phyloP scores from a whole-genome alignment of 2,329 filamentous ascomycete species.

The Talaromyces sp. region DNA sequence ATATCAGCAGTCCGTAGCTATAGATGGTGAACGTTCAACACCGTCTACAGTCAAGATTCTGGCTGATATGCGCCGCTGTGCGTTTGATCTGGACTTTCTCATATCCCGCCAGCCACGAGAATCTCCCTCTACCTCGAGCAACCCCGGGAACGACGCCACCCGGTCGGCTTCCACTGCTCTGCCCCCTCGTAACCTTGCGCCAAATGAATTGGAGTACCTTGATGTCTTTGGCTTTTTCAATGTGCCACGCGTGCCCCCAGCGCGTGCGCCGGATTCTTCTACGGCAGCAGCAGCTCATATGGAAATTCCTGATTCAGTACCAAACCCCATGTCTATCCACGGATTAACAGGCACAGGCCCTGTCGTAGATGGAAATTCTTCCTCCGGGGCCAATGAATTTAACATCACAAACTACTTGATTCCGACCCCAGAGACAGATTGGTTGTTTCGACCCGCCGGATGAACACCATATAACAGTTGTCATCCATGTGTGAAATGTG shows the following conservation, averaged over 20 bases:
- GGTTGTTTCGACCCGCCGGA: constrained; percentile 41
- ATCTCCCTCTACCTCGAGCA: constrained; percentile 39
- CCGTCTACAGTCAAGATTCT: constrained; percentile 84
- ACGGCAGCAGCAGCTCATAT: constrained; percentile 25
- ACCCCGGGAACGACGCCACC: constrained; percentile 18
- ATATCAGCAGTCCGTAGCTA: constrained; percentile 63
- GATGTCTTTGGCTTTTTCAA: constrained; percentile 97
- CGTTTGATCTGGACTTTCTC: constrained; percentile 85
- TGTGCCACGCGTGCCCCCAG: constrained; percentile 69
- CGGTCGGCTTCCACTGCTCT: constrained; percentile 16
- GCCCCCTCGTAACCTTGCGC: constrained; percentile 68
- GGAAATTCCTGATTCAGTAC: constrained; percentile 29
- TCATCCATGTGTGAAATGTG: not conserved
- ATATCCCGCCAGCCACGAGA: constrained; percentile 75
- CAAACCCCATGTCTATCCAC: constrained; percentile 42
- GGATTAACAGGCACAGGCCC: constrained; percentile 31
- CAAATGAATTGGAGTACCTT: constrained; percentile 84
- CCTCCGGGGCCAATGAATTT: constrained; percentile 40
- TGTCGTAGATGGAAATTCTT: constrained; percentile 21
- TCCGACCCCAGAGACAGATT: constrained; percentile 51
- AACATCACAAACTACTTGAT: constrained; percentile 52
- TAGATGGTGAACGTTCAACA: constrained; percentile 71
- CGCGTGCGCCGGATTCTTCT: constrained; percentile 31
- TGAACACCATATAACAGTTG: not conserved
- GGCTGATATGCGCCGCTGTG: constrained; percentile 87